A percentile compares a stretch with the other conserved stretches of the same genome.
Conservation (phyloP, 768 basidiomycete species). For the Hericium rajendrae region DNA sequence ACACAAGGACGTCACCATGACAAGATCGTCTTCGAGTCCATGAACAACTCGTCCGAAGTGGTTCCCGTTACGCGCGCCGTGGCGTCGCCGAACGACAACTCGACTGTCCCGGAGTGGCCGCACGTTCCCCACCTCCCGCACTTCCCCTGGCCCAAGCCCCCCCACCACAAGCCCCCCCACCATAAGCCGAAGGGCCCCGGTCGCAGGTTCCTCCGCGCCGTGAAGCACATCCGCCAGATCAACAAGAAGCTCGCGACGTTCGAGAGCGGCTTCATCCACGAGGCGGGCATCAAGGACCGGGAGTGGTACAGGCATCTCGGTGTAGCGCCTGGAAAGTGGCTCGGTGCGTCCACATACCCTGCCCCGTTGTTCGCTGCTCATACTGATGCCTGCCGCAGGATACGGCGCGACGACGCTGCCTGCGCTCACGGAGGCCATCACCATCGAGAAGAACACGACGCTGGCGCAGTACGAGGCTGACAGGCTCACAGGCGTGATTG, state of each 20-base stretch:
- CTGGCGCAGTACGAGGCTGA: slow-evolving; percentile 51
- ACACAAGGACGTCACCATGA: background rate
- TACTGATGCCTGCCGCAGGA: slow-evolving; percentile 30
- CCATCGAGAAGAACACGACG: slow-evolving; percentile 54
- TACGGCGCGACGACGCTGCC: slow-evolving; percentile 84
- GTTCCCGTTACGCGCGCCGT: background rate
- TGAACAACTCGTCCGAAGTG: background rate
- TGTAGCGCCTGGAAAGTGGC: slow-evolving; percentile 82
- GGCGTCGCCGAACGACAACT: background rate
- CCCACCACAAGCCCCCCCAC: background rate
- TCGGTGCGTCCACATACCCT: slow-evolving; percentile 37
- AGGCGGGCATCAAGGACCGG: slow-evolving; percentile 66
- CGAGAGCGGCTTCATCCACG: slow-evolving; percentile 73
- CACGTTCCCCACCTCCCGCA: slow-evolving; percentile 2
- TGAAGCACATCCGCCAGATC: slow-evolving; percentile 43
- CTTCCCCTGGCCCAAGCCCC: slow-evolving; percentile 1
- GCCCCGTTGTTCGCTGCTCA: background rate
- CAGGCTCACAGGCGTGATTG: slow-evolving; percentile 46
- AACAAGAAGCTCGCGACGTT: slow-evolving; percentile 65
- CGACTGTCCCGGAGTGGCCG: background rate
- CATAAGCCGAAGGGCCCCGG: slow-evolving; percentile 12
- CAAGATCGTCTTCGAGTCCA: background rate
- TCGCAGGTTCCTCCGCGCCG: slow-evolving; percentile 44
- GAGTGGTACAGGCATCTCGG: slow-evolving; percentile 85
- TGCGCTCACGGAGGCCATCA: slow-evolving; percentile 67